Percentiles rank a stretch among this genome's conserved stretches.
These are phyloP conservation scores for Xylariaceae sp. DNA, from an alignment of 2,329 filamentous ascomycete species.

Conservation along the genomic window DNA sequence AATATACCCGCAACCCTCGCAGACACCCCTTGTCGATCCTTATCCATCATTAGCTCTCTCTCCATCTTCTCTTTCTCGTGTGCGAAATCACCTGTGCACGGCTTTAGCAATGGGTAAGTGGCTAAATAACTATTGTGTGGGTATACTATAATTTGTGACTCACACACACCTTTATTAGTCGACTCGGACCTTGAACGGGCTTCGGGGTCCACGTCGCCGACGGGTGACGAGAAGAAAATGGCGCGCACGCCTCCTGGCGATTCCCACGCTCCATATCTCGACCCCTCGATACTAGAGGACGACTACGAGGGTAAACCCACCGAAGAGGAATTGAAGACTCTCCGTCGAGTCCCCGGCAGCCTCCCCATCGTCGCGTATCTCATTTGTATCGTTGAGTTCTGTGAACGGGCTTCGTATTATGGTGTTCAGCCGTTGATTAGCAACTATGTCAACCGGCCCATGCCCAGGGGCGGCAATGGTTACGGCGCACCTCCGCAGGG, in stretches of 20 bases:
- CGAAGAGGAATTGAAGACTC: constrained; percentile 45
- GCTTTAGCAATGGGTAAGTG: constrained; percentile 24
- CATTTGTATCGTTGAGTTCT: constrained; percentile 62
- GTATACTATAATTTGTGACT: background rate
- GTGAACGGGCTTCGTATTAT: constrained; percentile 64
- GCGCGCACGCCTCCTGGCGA: constrained; percentile 15
- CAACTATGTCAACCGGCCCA: constrained; percentile 64
- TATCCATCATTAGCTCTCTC: constrained; percentile 10
- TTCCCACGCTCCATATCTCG: constrained; percentile 30
- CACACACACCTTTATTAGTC: constrained; percentile 10
- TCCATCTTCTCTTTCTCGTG: constrained; percentile 4
- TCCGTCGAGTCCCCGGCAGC: constrained; percentile 47
- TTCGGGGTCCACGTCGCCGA: constrained; percentile 9
- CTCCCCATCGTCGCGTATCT: constrained; percentile 58
- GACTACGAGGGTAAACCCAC: constrained; percentile 46
- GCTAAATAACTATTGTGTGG: background rate
- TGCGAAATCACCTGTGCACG: constrained; percentile 10
- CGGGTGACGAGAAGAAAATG: constrained; percentile 22
- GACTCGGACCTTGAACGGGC: constrained; percentile 18
- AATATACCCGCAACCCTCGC: constrained; percentile 16
- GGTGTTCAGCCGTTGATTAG: constrained; percentile 56
- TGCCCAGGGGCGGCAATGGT: constrained; percentile 55
- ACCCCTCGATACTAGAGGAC: constrained; percentile 30
- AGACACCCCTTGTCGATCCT: constrained; percentile 7
- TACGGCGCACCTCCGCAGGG: constrained; percentile 46